Evolutionary conservation across 2,329 filamentous ascomycete genomes (phyloP), one percentile per base, ranked within the genome.

Genomic region (Fusarium dimerum): DNA sequence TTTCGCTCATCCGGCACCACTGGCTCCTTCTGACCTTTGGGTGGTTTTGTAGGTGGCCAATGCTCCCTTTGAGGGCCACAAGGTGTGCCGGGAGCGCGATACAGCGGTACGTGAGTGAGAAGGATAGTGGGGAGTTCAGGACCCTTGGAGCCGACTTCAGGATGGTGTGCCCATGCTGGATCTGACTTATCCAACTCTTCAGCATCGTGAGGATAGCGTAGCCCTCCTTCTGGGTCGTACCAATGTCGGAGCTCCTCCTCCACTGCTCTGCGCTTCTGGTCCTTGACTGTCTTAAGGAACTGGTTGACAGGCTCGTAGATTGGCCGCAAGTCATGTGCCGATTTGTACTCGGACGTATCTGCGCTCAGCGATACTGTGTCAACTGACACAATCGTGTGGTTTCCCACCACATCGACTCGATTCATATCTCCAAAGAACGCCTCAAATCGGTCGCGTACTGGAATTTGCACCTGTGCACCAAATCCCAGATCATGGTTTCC

Each of bases 401-500:
- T 99, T 12, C 90, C 94, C 48, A 97, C 81, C 6, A 97, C 81
- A 69, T 97, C 92, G 17, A 99, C 86, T 9, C 90, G 81, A 70
- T 97, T 97, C n/a, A 87, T 84, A 50, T 94, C 87, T 5, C 94
- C 94, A 73, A 99, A 97, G 68, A 87, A 96, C 4, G 87, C 84
- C 65, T 88, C 84, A 70, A 97, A 99, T 15, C 94, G 81, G 63
- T 94, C 80, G 47, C 92, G 83, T 34, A 96, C 90, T 0, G 88
- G 79, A 9, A 87, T 68, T 68, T 96, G 90, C 44, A 99, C 86
- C 42, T 92, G 89, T 18, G 85, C 85, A 3, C 90, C 93, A 66
- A 97, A 96, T 0, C 94, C 94, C 40, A 97, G 72, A 68, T 99
- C 94, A 68, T 99, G 94, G 66, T 99, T 99, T 2, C 94, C 94